Evolutionary conservation across 1,284 basidiomycete genomes (phyloP).

Genomic region (Cutaneotrichosporon cutaneum): DNA sequence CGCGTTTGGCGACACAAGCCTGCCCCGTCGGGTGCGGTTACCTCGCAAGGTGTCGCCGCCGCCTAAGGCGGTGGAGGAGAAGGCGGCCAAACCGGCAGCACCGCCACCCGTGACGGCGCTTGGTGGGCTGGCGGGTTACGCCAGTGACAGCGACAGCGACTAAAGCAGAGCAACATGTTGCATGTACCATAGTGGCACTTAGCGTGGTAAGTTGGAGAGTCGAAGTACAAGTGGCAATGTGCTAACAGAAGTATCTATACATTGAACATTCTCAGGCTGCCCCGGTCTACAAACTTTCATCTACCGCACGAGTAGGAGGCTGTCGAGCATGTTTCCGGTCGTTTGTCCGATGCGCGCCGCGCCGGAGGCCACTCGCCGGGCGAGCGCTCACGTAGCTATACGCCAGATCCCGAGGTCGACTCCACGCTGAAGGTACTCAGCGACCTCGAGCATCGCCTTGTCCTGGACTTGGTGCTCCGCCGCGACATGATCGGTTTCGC

Average conservation of each 20-base stretch:
- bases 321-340: too few relatives aligned
- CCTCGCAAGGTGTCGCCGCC: constrained; percentile 10
- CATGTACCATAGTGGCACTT: neutral
- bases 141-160: neutral
- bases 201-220: neutral
- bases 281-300: too few relatives aligned
- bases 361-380: too few relatives aligned
- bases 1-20: constrained; percentile 10
- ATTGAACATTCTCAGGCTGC: too few relatives aligned
- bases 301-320: too few relatives aligned
- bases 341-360: too few relatives aligned
- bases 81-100: neutral
- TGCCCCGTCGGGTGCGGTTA: constrained; percentile 3
- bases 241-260: neutral
- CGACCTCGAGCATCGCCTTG: too few relatives aligned
- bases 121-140: neutral
- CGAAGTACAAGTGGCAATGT: neutral
- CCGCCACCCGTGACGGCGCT: neutral
- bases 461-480: too few relatives aligned
- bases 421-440: too few relatives aligned
- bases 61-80: neutral
- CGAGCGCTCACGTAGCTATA: too few relatives aligned
- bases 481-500: too few relatives aligned
- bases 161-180: neutral
- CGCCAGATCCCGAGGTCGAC: too few relatives aligned